Base-by-base conservation (phyloP, 805 yeast genomes). In the Zygoascus flipseniorum region DNA sequence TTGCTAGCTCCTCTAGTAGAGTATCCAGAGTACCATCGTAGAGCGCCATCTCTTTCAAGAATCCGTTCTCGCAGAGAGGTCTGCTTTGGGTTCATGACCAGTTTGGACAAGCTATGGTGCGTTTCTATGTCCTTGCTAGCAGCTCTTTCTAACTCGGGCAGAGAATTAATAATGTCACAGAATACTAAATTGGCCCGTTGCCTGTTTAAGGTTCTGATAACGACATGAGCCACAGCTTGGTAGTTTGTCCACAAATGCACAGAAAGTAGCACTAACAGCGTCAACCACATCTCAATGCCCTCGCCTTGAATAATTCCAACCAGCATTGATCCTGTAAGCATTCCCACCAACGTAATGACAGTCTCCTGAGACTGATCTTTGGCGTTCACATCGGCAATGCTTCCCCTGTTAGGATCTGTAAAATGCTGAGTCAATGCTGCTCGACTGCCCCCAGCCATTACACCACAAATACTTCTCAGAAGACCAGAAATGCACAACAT, bases 361-460 rank as follows among this genome's bases (percentile, higher is more conserved):
- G 72, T 69, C 51, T 68, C 72, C 60, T 68, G 72, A 9, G 67
- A 60, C 54, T 69, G 67, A 47, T 68, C 72, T 53, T 68, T 68
- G 14, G 72, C 72, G 46, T 64, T 64, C 20, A 68, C 71, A 52
- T 68, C 72, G 9, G 71, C 66, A 31, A 69, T 65, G 31, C 65
- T 59, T 32, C 72, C 72, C 41, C 53, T 53, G 35, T 53, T 57
- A 13, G 69, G 62, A 52, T 65, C 64, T 11, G 72, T 69, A 53
- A 68, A 68, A 52, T 68, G 72, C 58, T 59, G 69, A 2, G 72
- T 67, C 45, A 68, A 59, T 1, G 72, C 72, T 16, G 72, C 71
- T 8, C 68, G 52, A 6, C 69, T 64, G 11, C 72, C 72, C 23
- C 66, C 66, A 11, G 71, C 72, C 67, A 68, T 62, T 31, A 68